Evolutionary conservation across 306 rosid genomes (phyloP), one percentile per base, ranked within the genome.

Genomic region (Pterocarpus macrocarpus): DNA sequence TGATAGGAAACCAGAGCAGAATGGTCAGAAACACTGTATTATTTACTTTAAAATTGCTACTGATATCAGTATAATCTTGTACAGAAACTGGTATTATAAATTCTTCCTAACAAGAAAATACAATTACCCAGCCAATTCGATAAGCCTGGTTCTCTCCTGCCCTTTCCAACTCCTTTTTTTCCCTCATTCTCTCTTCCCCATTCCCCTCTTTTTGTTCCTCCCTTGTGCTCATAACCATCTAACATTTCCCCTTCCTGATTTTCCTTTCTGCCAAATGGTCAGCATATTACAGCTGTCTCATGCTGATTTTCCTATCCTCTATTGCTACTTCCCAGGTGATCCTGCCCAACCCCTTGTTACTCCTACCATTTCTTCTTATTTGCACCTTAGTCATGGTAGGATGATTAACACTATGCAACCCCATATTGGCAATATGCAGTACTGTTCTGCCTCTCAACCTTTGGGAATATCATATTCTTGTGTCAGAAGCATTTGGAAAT

Each of bases 101-200:
- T 7, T 43, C 39, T 70, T 41, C 55, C 43, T 1, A 28, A 49
- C 8, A 71, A 71, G 56, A 36, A 70, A 71, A 49, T 50, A 36
- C 14, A 71, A 15, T 62, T 50, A 50, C 36, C 30, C 8, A 8
- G 15, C 69, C 30, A 63, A 79, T 45, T 47, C n/a, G 15, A 0
- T 2, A 58, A 55, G 41, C 32, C 41, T 73, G 16, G 39, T 73
- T 73, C 67, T 38, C 53, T 56, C 78, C 78, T 66, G 16, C 38
- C 5, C 53, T 16, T 16, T 36, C 13, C n/a, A 5, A 11, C 41
- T 47, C 12, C 2, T 38, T 5, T 69, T 30, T 49, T 72, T 38
- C 1, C 53, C 53, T 53, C 17, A 58, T 8, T 36, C 17, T 16
- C 64, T 71, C 49, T n/a, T 52, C 44, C 47, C 9, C 13, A 32